phyloP scores from a whole-genome alignment of 129 eudicot genomes.

The Tagetes erecta region DNA sequence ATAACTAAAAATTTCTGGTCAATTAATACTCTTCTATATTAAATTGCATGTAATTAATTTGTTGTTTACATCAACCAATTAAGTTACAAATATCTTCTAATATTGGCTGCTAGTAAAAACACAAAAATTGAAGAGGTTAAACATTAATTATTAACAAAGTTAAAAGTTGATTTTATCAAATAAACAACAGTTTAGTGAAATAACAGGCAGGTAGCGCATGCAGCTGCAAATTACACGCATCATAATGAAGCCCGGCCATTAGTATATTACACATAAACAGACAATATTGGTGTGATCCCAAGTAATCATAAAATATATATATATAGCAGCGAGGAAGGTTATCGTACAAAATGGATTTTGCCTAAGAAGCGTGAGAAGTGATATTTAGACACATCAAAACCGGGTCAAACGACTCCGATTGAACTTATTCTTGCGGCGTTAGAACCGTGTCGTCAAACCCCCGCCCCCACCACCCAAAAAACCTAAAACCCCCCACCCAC shows the following conservation, averaged over 20 bases:
- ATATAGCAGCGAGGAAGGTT: too few species aligned
- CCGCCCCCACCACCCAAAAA: too few species aligned
- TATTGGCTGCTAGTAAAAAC: not conserved
- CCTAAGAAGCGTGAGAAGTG: too few species aligned
- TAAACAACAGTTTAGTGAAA: conserved; percentile 6
- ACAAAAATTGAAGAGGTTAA: not conserved
- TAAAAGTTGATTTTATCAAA: conserved; percentile 14
- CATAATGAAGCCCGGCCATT: conserved; percentile 37
- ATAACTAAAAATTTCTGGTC: too few species aligned
- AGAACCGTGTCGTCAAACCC: too few species aligned
- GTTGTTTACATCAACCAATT: not conserved
- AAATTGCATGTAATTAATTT: too few species aligned
- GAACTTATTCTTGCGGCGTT: too few species aligned
- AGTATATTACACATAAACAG: conserved; percentile 22
- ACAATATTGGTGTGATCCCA: conserved; percentile 30
- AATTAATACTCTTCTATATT: too few species aligned
- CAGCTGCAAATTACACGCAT: conserved; percentile 37
- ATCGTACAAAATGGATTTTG: too few species aligned
- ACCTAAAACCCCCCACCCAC: too few species aligned
- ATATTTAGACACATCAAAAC: too few species aligned
- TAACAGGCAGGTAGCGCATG: conserved; percentile 10
- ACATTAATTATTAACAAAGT: not conserved
- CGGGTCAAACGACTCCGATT: too few species aligned
- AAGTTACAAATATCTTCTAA: not conserved
- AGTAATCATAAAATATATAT: conserved; percentile 28